Evolutionary conservation across 2,329 filamentous ascomycete species (phyloP), one percentile per base, ranked within the genome.

Genomic region (Cryphonectria japonica): DNA sequence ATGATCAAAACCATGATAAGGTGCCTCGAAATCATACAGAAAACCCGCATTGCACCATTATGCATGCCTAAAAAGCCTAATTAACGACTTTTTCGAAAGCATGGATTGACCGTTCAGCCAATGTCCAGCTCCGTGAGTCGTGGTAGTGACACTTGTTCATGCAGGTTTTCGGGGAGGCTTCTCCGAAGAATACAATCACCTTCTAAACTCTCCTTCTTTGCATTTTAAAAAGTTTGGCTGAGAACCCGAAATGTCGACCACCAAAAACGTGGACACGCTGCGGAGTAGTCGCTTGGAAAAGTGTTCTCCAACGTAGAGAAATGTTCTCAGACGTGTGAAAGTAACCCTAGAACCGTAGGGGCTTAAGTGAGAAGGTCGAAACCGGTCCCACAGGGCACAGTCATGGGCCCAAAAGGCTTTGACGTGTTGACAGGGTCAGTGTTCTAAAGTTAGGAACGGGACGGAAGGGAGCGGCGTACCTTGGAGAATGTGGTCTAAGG

Each of bases 281-380:
- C 8, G 32, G 19, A n/a, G 32, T 2, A 37, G 34, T 61, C 19
- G 9, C 59, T 22, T 39, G 11, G 34, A 2, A 1, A 14, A 22
- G 6, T 39, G 11, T n/a, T n/a, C 59, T 39, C 19, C 2, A 32
- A 13, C 32, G 19, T 1, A n/a, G 22, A 50, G 19, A 50, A 22
- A 9, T 39, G 22, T 39, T 39, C 59, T 61, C 59, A 8, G 19
- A 39, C 59, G 16, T 61, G 32, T 37, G 39, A 34, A 61, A 39
- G 7, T 39, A 61, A 39, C 34, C 19, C 22, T 22, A 2, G 3
- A n/a, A 9, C 34, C 9, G 39, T 61, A 19, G 22, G 22, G 1
- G 59, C 32, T 61, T 19, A 61, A 61, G 59, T 39, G 19, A 61
- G 59, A 39, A 39, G 59, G 59, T 61, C 32, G 59, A 61, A 61